Evolutionary conservation across 106 monocot genomes (phyloP), one percentile per base, ranked within the genome.

Genomic region (Dactylorhiza incarnata): DNA sequence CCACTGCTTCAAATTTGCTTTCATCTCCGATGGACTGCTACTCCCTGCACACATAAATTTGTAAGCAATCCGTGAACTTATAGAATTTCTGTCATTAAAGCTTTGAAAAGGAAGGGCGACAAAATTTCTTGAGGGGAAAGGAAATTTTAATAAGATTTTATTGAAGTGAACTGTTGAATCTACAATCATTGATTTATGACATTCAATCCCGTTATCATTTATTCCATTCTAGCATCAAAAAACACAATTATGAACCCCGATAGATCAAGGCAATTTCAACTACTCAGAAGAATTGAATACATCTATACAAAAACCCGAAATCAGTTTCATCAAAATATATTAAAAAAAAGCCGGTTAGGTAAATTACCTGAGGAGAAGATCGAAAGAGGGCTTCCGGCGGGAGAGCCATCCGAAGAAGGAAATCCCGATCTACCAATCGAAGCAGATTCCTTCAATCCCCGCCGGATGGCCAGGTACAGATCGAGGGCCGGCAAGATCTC

Each of bases 401-500:
- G 74, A 6, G 72, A 82, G 25, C 52, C 69, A 26, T 68, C 76
- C 8, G 71, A 54, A 9, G 77, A 58, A 5, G 80, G 74, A 17
- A 54, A 66, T 4, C 45, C 73, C 50, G 82, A 67, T 17, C 65
- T 26, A 3, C 20, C 47, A 20, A 12, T 45, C 0, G 45, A n/a
- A 37, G 11, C 48, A 0, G 76, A 59, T 7, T 48, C 19, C 37
- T 19, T 1, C 49, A 52, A 74, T 49, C 54, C 51, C 4, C 82
- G 74, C 15, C 83, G 79, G 4, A 88, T 67, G 44, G 85, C 82
- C 56, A 75, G 80, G 78, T 83, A 88, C 19, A 88, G 80, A 77
- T 88, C 85, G 22, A 88, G 78, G 3, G 88, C 88, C 7, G 84
- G 88, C 24, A 88, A 44, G 1, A 80, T 88, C 71, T 86, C 73